These are phyloP conservation scores for Coemansia sp. DNA, from an alignment of 192 early-diverging fungal genomes.

Conservation along the genomic window DNA sequence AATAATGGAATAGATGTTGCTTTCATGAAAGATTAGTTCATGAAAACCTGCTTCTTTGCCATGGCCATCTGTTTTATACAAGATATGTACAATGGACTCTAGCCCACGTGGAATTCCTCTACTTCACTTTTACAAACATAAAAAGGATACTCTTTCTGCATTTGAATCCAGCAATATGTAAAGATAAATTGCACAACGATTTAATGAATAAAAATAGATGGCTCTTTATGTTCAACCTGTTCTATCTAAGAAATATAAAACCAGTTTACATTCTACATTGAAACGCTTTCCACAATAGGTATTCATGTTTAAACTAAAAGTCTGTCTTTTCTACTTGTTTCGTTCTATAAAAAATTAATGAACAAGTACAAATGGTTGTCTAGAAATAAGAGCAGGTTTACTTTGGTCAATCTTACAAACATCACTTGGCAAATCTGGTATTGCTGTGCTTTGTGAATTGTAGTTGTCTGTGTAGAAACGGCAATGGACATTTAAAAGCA, in stretches of 20 bases:
- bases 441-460: not conserved
- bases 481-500: too few relatives aligned
- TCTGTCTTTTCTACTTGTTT: too few relatives aligned
- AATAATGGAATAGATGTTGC: not conserved
- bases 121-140: not conserved
- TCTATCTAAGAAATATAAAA: too few relatives aligned
- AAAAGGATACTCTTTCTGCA: not conserved
- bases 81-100: not conserved
- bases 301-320: too few relatives aligned
- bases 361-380: not conserved
- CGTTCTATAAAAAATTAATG: not conserved
- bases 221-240: too few relatives aligned
- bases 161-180: not conserved
- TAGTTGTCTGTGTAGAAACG: too few relatives aligned
- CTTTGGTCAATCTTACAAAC: not conserved
- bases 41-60: not conserved
- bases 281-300: too few relatives aligned
- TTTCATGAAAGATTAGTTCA: not conserved
- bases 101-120: not conserved
- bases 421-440: not conserved
- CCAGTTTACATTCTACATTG: too few relatives aligned
- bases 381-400: too few relatives aligned
- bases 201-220: too few relatives aligned
- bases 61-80: not conserved
- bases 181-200: not conserved